A percentile compares a stretch with the other conserved stretches of the same genome.
These are phyloP conservation scores for Aspergillus quadrilineatus DNA, from an alignment of 2,329 filamentous ascomycete species.

Conservation along the genomic window DNA sequence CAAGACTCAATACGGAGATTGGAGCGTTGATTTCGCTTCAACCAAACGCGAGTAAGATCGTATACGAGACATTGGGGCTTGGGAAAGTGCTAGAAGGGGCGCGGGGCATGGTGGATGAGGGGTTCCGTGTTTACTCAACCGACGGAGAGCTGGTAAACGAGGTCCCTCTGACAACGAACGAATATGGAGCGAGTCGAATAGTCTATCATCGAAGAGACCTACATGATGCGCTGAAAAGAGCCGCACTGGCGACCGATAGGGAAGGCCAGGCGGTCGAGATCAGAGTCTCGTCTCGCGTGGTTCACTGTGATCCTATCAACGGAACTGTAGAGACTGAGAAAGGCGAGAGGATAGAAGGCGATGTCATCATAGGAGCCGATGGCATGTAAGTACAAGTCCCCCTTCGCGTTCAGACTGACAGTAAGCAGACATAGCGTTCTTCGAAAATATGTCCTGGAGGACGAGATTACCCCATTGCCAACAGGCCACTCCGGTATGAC, in stretches of 20 bases:
- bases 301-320: not conserved
- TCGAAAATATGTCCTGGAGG: not conserved
- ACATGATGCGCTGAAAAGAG: slow-evolving; percentile 23
- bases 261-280: not conserved
- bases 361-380: slow-evolving; percentile 33
- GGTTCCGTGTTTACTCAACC: slow-evolving; percentile 27
- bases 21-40: slow-evolving; percentile 51
- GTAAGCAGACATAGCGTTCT: slow-evolving; percentile 4
- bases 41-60: slow-evolving; percentile 35
- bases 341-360: slow-evolving; percentile 19
- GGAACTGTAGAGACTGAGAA: slow-evolving; percentile 14
- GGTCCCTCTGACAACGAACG: slow-evolving; percentile 18
- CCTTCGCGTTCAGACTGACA: not conserved
- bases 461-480: not conserved
- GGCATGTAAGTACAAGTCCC: slow-evolving; percentile 21
- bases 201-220: slow-evolving; percentile 27
- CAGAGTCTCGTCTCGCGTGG: not conserved
- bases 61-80: slow-evolving; percentile 6
- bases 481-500: slow-evolving; percentile 9
- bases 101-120: slow-evolving; percentile 23
- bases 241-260: not conserved
- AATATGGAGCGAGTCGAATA: slow-evolving; percentile 23
- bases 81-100: slow-evolving; percentile 1
- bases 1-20: slow-evolving; percentile 36
- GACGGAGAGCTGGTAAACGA: slow-evolving; percentile 21